Base-by-base conservation (phyloP, 2,329 filamentous ascomycete genomes). In the Colletotrichum musicola region DNA sequence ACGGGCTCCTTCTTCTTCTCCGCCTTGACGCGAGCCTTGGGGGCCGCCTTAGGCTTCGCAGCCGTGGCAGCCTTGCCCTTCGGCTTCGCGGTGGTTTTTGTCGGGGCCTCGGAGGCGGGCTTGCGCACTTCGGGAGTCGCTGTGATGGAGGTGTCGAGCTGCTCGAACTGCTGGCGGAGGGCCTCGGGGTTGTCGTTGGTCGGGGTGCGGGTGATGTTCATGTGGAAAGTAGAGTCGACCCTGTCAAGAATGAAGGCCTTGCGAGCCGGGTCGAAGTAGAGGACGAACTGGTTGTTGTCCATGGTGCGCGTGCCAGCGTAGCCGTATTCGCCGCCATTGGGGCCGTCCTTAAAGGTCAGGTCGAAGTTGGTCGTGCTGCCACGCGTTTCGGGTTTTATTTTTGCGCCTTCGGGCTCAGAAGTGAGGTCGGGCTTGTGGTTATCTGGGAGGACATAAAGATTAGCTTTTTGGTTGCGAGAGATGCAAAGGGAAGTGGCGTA, bases 241-340 rank as follows among this genome's bases (percentile, higher is more conserved):
- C 89, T 90, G 81, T 98, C 94, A 62, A 98, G 86, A 30, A 96
- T 89, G 72, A 96, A 96, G 64, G 87, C 91, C 75, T 95, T 89
- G 60, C 89, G 89, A 18, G 85, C 83, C 9, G 91, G 85, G 78
- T 97, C 93, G 76, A 95, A 96, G 66, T 95, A 87, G 59, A 97
- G 86, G 44, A 90, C 87, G 75, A 88, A 90, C 76, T 90, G 85
- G 63, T 82, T 83, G 64, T 86, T 83, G 67, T 85, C 84, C 25
- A 83, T 85, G 62, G 85, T 85, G 60, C 89, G 85, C 2, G 84
- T 85, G 68, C 91, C 90, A 51, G 86, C 84, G 75, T 89, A 91
- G 35, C 85, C 81, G 74, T 91, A 90, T 62, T 86, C 86, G 62
- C 84, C 84, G 35, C 57, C 57, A 70, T 84, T 84, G 60, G n/a